Conservation (phyloP, 257 asterid genomes). For the Przewalskia tangutica region DNA sequence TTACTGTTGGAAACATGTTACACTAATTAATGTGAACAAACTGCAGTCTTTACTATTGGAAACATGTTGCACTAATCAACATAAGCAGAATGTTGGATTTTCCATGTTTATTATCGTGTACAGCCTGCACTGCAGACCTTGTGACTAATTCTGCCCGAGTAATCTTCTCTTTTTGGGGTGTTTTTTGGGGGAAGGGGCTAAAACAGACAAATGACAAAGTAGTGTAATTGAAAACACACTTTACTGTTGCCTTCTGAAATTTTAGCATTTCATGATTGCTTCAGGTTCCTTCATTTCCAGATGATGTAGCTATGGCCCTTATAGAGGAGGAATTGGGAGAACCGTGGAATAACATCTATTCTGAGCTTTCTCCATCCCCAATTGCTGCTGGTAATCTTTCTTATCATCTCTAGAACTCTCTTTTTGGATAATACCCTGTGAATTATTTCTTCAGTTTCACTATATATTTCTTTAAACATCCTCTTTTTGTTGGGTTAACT, state of each 20-base stretch:
- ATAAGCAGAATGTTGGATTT: background rate
- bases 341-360: constrained; percentile 79
- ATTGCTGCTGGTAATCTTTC: constrained; percentile 90
- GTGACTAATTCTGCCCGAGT: background rate
- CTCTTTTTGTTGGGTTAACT: background rate
- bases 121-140: background rate
- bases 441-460: background rate
- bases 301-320: constrained; percentile 97
- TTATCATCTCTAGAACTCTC: constrained; percentile 1
- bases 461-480: background rate
- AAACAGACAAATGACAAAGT: background rate
- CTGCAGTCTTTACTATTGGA: background rate
- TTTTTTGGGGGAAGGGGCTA: background rate
- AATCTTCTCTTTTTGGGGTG: background rate
- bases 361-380: constrained; percentile 95
- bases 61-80: background rate
- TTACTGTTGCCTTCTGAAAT: constrained; percentile 2
- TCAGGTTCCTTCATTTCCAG: constrained; percentile 98
- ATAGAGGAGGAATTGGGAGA: constrained; percentile 95
- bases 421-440: background rate
- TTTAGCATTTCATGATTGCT: constrained; percentile 3
- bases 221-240: background rate
- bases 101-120: background rate
- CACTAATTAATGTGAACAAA: background rate
- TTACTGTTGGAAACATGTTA: background rate